Base-by-base conservation (phyloP, 2,329 filamentous ascomycete species). In the Myriosclerotinia scirpicola region DNA sequence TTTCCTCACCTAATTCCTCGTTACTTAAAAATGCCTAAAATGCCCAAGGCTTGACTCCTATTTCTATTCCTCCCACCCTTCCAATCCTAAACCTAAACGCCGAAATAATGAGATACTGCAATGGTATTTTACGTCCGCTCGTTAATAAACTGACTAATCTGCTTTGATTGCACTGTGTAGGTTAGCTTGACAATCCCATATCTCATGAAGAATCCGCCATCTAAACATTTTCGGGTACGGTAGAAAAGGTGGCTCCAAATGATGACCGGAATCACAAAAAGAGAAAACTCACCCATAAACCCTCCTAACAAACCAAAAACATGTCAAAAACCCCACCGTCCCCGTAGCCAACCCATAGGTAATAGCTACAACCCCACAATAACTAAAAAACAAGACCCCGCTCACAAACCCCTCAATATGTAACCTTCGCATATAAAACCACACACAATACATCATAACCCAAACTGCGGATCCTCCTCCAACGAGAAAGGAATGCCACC, bases 401-500 rank as follows among this genome's bases (percentile, higher is more conserved):
- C 90, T 92, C 54, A 93, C 85, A 71, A 94, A 90, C 6, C 92
- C 92, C 7, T 87, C 85, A 70, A 96, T 91, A 77, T 93, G 90
- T 66, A 96, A 82, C 77, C 91, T 92, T 71, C 87, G 87, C 72
- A 87, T 84, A 78, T 92, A 96, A 80, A 94, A 96, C 88, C 91
- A 96, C 60, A 89, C 81, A 76, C 90, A 91, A 80, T 95, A 96
- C 48, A 86, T 76, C 76, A 94, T 95, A 48, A 96, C 86, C 91
- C 92, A 96, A 68, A 92, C 77, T 8, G 90, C 86, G 72, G 88
- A 92, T 72, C 88, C 87, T 58, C 89, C 90, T 54, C 92, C 92
- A 11, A 93, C 85, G 59, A 91, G 79, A 80, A 96, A 95, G 62
- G 90, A 92, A 77, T 91, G 90, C 92, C 92, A 96, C 91, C 91